Evolutionary conservation across 2,329 filamentous ascomycete genomes (phyloP).

Genomic region (Cordyceps pruinosa): DNA sequence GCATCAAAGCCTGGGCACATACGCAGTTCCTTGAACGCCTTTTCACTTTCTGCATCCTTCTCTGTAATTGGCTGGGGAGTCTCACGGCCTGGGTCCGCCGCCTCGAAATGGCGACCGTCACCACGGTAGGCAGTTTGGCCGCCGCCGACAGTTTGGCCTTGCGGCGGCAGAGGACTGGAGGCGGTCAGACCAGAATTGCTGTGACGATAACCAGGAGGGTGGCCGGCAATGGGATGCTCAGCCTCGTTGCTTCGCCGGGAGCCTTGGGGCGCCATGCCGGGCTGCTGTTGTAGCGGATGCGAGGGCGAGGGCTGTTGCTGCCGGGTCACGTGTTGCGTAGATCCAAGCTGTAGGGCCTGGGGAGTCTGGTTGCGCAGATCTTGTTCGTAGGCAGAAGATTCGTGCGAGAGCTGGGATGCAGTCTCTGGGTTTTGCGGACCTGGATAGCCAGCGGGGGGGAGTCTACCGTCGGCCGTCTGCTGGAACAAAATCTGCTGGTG

Average conservation of each 20-base stretch:
- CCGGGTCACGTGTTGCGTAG: conserved; percentile 21
- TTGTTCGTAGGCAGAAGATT: conserved; percentile 48
- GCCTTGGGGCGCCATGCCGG: conserved; percentile 40
- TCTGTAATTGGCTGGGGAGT: conserved; percentile 47
- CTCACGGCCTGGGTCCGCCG: conserved; percentile 44
- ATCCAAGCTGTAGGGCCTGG: conserved; percentile 6
- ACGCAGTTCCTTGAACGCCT: conserved; percentile 52
- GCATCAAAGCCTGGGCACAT: conserved; percentile 23
- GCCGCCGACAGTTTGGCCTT: conserved; percentile 22
- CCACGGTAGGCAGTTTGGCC: conserved; percentile 34
- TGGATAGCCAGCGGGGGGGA: conserved; percentile 13
- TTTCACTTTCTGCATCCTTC: conserved; percentile 42
- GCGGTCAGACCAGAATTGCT: conserved; percentile 38
- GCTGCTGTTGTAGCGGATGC: conserved; percentile 27
- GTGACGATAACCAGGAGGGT: conserved; percentile 47
- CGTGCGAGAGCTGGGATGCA: conserved; percentile 55
- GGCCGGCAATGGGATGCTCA: conserved; percentile 40
- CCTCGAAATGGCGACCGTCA: conserved; percentile 38
- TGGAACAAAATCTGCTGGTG: conserved; percentile 12
- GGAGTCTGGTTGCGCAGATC: conserved; percentile 21
- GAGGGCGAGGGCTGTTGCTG: conserved; percentile 33
- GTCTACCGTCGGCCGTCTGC: conserved; percentile 3
- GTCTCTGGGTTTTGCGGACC: conserved; percentile 48
- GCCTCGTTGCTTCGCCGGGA: conserved; percentile 41
- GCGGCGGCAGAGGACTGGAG: conserved; percentile 38